phyloP scores from a whole-genome alignment of 2,329 filamentous ascomycete species.

The Fusarium sp. region DNA sequence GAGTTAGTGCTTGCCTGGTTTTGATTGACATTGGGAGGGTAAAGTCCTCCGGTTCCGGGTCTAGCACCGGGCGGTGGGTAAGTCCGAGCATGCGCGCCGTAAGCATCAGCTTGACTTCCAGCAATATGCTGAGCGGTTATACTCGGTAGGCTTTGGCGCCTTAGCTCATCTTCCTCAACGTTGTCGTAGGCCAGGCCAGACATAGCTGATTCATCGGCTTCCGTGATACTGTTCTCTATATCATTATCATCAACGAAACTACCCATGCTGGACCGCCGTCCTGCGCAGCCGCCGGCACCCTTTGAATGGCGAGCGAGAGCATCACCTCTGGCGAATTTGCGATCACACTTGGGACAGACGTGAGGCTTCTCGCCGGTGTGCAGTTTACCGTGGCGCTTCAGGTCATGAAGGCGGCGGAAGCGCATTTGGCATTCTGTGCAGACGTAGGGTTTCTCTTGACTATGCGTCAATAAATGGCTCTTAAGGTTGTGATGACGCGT shows the following conservation, averaged over 20 bases:
- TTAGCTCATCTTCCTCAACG: conserved; percentile 71
- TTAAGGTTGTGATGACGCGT: conserved; percentile 98
- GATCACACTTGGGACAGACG: conserved; percentile 92
- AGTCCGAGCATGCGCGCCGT: conserved; percentile 77
- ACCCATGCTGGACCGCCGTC: conserved; percentile 86
- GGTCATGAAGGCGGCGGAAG: conserved; percentile 91
- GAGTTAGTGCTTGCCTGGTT: conserved; percentile 67
- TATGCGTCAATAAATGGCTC: conserved; percentile 96
- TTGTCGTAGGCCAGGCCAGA: conserved; percentile 68
- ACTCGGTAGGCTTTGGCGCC: conserved; percentile 78
- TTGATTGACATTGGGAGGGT: conserved; percentile 71
- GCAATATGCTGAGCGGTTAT: conserved; percentile 79
- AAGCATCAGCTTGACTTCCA: conserved; percentile 59
- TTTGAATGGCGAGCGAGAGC: conserved; percentile 95
- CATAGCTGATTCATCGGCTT: conserved; percentile 69
- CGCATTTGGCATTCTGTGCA: conserved; percentile 94
- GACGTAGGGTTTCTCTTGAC: conserved; percentile 96
- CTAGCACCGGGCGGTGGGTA: conserved; percentile 77
- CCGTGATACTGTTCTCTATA: conserved; percentile 63
- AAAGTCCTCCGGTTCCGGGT: conserved; percentile 67
- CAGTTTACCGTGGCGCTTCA: conserved; percentile 96
- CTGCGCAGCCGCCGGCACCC: conserved; percentile 94
- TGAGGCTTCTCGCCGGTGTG: conserved; percentile 97
- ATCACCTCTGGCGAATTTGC: conserved; percentile 95
- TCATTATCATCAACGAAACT: conserved; percentile 86